Evolutionary conservation across 257 asterid genomes (phyloP).

Genomic region (Fraxinus excelsior): DNA sequence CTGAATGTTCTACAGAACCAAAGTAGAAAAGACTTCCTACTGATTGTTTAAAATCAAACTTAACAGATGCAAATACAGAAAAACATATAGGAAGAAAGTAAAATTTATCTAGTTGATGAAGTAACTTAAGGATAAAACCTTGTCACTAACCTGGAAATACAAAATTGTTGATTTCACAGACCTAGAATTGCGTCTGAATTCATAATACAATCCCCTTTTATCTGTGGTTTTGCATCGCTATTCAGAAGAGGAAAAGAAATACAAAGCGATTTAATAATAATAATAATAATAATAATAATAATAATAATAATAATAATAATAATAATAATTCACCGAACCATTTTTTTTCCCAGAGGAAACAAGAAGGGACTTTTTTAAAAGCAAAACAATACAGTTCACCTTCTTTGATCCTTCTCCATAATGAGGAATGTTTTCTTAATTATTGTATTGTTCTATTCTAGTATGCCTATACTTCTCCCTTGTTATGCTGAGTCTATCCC

Average conservation of each 20-base stretch:
- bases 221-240: conserved; percentile 76
- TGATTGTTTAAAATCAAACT: neutral
- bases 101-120: neutral
- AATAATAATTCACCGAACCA: neutral
- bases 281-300: too few relatives aligned
- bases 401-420: conserved; percentile 72
- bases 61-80: conserved; percentile 12
- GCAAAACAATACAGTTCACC: conserved; percentile 39
- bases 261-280: neutral
- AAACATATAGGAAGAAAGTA: conserved; percentile 8
- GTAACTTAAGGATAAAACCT: conserved; percentile 12
- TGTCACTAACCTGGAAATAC: conserved; percentile 76
- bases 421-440: conserved; percentile 78
- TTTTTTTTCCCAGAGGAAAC: neutral
- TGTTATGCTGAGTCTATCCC: conserved; percentile 85
- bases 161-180: conserved; percentile 86
- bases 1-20: neutral
- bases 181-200: conserved; percentile 79
- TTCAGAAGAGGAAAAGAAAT: conserved; percentile 11
- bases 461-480: conserved; percentile 79
- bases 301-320: too few relatives aligned
- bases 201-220: conserved; percentile 59
- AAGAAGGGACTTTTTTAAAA: neutral
- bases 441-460: conserved; percentile 79
- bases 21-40: neutral